phyloP scores from a whole-genome alignment of 75 land plant genomes.

The Pseudotsuga menziesii region DNA sequence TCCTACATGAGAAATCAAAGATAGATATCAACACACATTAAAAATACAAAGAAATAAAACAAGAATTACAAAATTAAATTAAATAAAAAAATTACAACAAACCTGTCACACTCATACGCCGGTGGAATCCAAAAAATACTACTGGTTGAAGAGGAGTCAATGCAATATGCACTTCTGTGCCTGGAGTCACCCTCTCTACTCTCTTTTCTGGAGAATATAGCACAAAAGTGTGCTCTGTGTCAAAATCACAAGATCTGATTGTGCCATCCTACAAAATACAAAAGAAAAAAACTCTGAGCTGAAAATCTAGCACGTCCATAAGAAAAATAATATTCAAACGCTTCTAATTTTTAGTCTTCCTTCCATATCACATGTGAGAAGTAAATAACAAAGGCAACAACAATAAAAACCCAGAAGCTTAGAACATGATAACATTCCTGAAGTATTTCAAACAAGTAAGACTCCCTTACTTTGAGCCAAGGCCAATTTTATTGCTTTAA shows the following conservation, averaged over 20 bases:
- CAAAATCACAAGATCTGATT: conserved; percentile 94
- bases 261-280: conserved; percentile 77
- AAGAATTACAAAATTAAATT: background rate
- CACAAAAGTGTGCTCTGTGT: conserved; percentile 85
- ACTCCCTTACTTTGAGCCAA: too few relatives aligned
- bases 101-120: conserved; percentile 98
- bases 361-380: background rate
- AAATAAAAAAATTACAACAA: conserved; percentile 2
- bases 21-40: background rate
- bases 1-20: background rate
- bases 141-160: conserved; percentile 94
- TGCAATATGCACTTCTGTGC: conserved; percentile 93
- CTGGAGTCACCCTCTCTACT: conserved; percentile 55
- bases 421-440: background rate
- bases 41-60: background rate
- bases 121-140: conserved; percentile 93
- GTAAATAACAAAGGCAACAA: background rate
- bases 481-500: too few relatives aligned
- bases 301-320: conserved; percentile 1
- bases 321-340: background rate
- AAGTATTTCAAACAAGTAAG: background rate
- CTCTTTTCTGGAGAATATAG: conserved; percentile 90
- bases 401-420: background rate
- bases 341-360: background rate
- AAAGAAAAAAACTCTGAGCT: background rate